phyloP scores from a whole-genome alignment of 176 grass and related monocot species.

The Tillandsia leiboldiana region DNA sequence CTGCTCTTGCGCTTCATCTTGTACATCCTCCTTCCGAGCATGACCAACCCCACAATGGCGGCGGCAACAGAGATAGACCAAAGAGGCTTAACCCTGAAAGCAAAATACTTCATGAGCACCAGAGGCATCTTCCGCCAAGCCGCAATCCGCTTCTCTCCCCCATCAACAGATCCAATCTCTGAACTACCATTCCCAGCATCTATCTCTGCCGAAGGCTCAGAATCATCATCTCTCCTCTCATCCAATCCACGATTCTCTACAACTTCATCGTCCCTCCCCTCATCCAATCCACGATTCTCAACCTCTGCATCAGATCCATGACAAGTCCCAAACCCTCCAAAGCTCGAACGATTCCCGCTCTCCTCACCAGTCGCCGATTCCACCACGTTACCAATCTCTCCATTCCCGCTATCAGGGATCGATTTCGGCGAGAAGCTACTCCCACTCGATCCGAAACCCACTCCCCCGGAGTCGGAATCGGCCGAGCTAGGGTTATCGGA shows the following conservation, averaged over 20 bases:
- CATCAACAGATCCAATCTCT: not conserved
- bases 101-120: constrained; percentile 12
- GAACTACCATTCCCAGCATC: not conserved
- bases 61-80: constrained; percentile 30
- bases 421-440: not conserved
- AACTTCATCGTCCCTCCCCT: not conserved
- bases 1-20: constrained; percentile 19
- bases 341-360: not conserved
- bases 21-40: constrained; percentile 28
- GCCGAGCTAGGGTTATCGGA: constrained; percentile 33
- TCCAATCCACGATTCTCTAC: constrained; percentile 4
- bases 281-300: not conserved
- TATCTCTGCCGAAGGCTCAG: not conserved
- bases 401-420: not conserved
- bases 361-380: not conserved
- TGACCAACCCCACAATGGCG: constrained; percentile 29
- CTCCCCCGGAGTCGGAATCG: constrained; percentile 11
- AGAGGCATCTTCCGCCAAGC: constrained; percentile 25
- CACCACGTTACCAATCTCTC: not conserved
- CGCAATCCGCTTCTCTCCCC: constrained; percentile 1
- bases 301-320: not conserved
- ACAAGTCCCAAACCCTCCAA: not conserved
- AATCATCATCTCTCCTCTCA: constrained; percentile 2
- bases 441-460: not conserved
- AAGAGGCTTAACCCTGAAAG: constrained; percentile 25